Evolutionary conservation across 192 early-diverging fungal species (phyloP).

Genomic region (Obelidium mucronatum): DNA sequence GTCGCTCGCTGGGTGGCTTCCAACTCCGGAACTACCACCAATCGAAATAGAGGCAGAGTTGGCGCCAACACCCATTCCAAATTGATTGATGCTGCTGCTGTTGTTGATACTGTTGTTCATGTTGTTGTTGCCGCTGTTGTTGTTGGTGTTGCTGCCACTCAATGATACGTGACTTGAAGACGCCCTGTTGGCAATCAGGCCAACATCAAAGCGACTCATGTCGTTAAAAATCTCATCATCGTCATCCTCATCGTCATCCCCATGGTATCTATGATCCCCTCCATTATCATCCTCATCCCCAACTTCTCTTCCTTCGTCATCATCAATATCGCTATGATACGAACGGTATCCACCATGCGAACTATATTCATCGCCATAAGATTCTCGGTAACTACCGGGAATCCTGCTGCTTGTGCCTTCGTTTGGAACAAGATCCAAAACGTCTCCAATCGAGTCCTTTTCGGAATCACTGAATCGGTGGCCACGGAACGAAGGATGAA

Average conservation of each 20-base stretch:
- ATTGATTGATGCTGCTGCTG: too few relatives aligned
- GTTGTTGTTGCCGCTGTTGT: too few relatives aligned
- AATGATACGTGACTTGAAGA: too few relatives aligned
- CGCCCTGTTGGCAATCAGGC: neutral
- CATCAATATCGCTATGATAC: neutral
- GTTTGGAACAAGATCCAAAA: slow-evolving; percentile 19
- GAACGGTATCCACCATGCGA: neutral
- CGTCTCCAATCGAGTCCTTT: slow-evolving; percentile 27
- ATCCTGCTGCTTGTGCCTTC: slow-evolving; percentile 29
- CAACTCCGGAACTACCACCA: neutral
- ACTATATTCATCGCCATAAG: slow-evolving; percentile 6
- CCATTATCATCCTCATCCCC: neutral
- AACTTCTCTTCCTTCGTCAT: neutral
- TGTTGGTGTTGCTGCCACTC: too few relatives aligned
- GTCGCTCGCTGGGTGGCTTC: neutral
- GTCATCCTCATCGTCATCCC: neutral
- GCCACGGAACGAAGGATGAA: neutral
- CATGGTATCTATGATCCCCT: neutral
- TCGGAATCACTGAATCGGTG: slow-evolving; percentile 1
- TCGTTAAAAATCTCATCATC: neutral
- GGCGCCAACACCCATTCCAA: neutral
- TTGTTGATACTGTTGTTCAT: too few relatives aligned
- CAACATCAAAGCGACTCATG: neutral
- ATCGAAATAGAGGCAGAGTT: neutral
- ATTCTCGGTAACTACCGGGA: slow-evolving; percentile 5